These are phyloP conservation scores for Pistacia vera DNA, from an alignment of 345 rosid genomes.

Conservation along the genomic window DNA sequence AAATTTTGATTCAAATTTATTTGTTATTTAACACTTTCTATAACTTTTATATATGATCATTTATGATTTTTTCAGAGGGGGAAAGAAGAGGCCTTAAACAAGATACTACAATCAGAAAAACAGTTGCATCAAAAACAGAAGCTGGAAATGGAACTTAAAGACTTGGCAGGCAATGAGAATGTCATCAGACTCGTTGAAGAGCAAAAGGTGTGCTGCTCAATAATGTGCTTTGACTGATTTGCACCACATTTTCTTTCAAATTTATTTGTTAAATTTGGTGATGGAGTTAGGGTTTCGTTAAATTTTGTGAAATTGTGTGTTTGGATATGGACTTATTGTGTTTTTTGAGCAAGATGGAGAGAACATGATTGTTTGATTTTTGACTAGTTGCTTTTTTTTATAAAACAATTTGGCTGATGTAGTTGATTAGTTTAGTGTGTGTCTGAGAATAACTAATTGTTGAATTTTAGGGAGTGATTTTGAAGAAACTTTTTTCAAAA, in stretches of 20 bases:
- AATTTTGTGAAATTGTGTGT: not conserved
- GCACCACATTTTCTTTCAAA: too few species aligned
- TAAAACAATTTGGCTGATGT: not conserved
- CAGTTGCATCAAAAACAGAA: slow-evolving; percentile 73
- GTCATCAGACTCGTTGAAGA: slow-evolving; percentile 42
- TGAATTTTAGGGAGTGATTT: not conserved
- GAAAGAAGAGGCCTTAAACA: slow-evolving; percentile 63
- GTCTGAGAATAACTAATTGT: not conserved
- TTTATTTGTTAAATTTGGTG: not conserved
- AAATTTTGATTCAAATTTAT: not conserved
- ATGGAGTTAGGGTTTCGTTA: not conserved
- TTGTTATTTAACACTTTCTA: not conserved
- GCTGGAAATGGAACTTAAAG: slow-evolving; percentile 85
- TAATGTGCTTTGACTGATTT: too few species aligned
- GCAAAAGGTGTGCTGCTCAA: too few species aligned
- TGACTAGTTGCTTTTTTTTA: too few species aligned
- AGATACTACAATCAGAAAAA: slow-evolving; percentile 67
- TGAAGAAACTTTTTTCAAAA: too few species aligned
- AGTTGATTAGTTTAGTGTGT: not conserved
- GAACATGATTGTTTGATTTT: not conserved
- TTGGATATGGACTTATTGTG: not conserved
- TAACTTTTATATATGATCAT: not conserved
- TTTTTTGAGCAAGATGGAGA: not conserved
- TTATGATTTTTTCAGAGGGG: slow-evolving; percentile 58
- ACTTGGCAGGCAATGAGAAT: slow-evolving; percentile 78